Conservation (phyloP, 1,284 basidiomycete genomes). For the Golubevia pallescens region DNA sequence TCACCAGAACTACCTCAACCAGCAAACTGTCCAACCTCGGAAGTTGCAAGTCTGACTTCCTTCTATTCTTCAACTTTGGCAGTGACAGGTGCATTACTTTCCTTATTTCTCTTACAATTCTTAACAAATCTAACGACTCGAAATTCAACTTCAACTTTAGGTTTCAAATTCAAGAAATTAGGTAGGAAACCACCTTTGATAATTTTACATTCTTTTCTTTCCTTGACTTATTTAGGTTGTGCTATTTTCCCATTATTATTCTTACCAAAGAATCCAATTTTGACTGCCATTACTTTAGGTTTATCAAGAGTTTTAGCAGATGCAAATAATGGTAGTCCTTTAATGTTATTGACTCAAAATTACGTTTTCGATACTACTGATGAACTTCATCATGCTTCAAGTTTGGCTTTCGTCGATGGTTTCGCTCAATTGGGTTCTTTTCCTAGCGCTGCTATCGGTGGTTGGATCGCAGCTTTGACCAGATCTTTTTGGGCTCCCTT, state of each 20-base stretch:
- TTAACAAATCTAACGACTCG: too few relatives aligned
- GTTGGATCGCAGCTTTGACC: slow-evolving; percentile 38
- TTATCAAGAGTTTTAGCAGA: slow-evolving; percentile 37
- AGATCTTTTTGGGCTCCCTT: slow-evolving; percentile 51
- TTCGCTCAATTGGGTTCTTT: slow-evolving; percentile 52
- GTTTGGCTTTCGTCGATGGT: slow-evolving; percentile 51
- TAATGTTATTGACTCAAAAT: slow-evolving; percentile 47
- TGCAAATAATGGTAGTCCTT: slow-evolving; percentile 42
- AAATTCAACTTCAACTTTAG: too few relatives aligned
- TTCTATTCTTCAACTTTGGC: too few relatives aligned
- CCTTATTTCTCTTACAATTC: too few relatives aligned
- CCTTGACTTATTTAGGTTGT: slow-evolving; percentile 18
- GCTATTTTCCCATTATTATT: slow-evolving; percentile 27
- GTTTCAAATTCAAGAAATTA: slow-evolving; percentile 5
- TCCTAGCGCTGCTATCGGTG: slow-evolving; percentile 41
- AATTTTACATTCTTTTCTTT: slow-evolving; percentile 31
- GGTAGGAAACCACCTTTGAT: slow-evolving; percentile 46
- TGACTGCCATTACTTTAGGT: slow-evolving; percentile 32
- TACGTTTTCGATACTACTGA: slow-evolving; percentile 54
- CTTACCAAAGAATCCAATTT: slow-evolving; percentile 29
- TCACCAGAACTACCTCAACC: slow-evolving; percentile 20
- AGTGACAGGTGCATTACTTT: too few relatives aligned
- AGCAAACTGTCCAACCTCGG: slow-evolving; percentile 27
- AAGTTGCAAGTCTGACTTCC: slow-evolving; percentile 9
- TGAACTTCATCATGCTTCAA: slow-evolving; percentile 9